These are phyloP conservation scores for Ceratocystis cubensis DNA, from an alignment of 2,329 filamentous ascomycete species.

Conservation along the genomic window DNA sequence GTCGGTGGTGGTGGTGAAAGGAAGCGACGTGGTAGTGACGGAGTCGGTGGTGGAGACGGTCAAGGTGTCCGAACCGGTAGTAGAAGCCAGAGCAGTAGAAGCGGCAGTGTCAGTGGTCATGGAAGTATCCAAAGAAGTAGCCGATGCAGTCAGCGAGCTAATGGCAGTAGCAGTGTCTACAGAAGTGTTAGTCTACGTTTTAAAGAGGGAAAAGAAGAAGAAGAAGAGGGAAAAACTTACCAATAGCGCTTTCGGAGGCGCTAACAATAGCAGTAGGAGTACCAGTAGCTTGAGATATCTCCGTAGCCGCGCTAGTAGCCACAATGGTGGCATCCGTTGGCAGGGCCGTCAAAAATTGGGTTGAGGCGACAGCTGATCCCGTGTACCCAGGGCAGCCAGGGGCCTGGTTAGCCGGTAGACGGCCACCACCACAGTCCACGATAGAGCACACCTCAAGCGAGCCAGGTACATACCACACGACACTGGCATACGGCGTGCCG, in stretches of 20 bases:
- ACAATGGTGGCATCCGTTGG: background rate
- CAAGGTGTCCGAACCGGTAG: background rate
- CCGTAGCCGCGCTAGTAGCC: background rate
- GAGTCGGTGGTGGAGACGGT: background rate
- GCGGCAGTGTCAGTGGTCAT: background rate
- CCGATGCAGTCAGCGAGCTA: background rate
- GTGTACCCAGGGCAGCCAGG: conserved; percentile 47
- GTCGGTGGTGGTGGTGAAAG: background rate
- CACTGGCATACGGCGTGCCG: conserved; percentile 32
- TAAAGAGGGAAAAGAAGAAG: too few species aligned
- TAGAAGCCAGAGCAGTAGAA: background rate
- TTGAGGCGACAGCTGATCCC: conserved; percentile 43
- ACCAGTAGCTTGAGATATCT: background rate
- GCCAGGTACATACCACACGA: conserved; percentile 49
- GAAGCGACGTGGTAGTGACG: background rate
- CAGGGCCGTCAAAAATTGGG: conserved; percentile 33
- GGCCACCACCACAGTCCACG: conserved; percentile 55
- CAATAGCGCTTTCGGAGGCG: too few species aligned
- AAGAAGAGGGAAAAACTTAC: background rate
- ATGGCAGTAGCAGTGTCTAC: background rate
- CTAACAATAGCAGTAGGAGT: too few species aligned
- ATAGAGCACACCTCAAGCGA: conserved; percentile 52
- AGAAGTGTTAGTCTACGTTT: too few species aligned
- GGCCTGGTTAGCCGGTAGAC: conserved; percentile 50
- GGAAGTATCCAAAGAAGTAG: background rate